Conservation (phyloP, 2,329 filamentous ascomycete species). For the Neonectria sp. region DNA sequence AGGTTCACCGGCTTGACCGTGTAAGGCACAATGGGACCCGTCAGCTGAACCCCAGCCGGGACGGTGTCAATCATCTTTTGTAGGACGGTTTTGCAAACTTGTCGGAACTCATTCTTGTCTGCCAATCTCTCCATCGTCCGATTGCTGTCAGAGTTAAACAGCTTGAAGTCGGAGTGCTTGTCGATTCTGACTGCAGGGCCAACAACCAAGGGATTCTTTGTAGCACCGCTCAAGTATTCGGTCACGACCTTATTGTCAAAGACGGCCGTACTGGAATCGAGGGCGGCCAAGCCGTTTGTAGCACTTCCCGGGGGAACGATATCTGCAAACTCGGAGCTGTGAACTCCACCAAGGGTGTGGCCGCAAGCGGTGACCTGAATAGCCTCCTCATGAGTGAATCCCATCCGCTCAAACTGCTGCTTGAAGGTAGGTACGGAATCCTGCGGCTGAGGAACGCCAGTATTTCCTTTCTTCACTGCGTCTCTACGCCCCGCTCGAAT, state of each 20-base stretch:
- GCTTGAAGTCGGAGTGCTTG: constrained; percentile 68
- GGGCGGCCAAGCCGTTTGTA: constrained; percentile 59
- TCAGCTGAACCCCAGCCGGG: constrained; percentile 65
- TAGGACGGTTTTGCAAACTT: constrained; percentile 65
- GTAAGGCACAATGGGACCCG: constrained; percentile 69
- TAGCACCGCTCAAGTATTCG: constrained; percentile 69
- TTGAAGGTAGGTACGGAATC: constrained; percentile 67
- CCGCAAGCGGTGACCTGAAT: constrained; percentile 74
- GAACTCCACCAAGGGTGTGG: constrained; percentile 73
- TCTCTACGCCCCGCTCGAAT: constrained; percentile 69
- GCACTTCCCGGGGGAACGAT: constrained; percentile 63
- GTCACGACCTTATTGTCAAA: constrained; percentile 72
- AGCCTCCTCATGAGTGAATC: constrained; percentile 71
- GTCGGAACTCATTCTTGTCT: constrained; percentile 60
- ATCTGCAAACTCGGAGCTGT: constrained; percentile 66
- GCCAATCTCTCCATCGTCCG: constrained; percentile 66
- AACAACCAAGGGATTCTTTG: constrained; percentile 69
- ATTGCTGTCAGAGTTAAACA: constrained; percentile 71
- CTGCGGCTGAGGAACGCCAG: constrained; percentile 71
- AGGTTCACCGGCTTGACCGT: constrained; percentile 72
- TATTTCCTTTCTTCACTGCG: constrained; percentile 61
- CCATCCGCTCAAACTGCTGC: constrained; percentile 71
- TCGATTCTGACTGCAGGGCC: constrained; percentile 61
- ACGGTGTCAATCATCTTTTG: constrained; percentile 76
- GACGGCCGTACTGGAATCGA: constrained; percentile 63